A percentile compares a stretch with the other conserved stretches of the same genome.
Evolutionary conservation across 1,139 yeast species (phyloP).

Genomic region (Lizanozyma gosingica): DNA sequence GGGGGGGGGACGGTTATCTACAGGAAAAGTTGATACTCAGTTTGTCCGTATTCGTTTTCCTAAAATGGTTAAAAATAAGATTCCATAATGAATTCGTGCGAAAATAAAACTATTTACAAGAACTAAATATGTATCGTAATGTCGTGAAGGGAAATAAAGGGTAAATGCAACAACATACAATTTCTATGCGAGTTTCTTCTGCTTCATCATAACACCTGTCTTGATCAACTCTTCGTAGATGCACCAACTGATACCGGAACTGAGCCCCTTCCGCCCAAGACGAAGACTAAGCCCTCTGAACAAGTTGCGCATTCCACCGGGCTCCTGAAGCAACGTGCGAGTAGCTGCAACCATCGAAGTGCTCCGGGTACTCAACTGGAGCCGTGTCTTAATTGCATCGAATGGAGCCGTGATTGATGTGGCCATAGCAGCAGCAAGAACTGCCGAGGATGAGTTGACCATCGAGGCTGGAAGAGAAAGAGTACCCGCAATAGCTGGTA

Average conservation of each 20-base stretch:
- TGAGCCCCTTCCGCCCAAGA: constrained; percentile 73
- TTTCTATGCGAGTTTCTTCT: neutral
- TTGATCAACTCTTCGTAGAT: constrained; percentile 83
- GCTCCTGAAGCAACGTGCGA: constrained; percentile 32
- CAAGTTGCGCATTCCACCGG: constrained; percentile 52
- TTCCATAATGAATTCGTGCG: too few relatives aligned
- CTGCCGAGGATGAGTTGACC: constrained; percentile 64
- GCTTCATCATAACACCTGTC: constrained; percentile 1
- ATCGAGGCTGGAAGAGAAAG: constrained; percentile 35
- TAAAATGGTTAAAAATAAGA: too few relatives aligned
- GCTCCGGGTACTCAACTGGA: constrained; percentile 44
- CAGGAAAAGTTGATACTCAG: too few relatives aligned
- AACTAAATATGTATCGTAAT: too few relatives aligned
- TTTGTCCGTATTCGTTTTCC: too few relatives aligned
- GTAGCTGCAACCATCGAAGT: constrained; percentile 20
- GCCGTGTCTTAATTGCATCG: constrained; percentile 86
- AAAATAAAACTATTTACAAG: too few relatives aligned
- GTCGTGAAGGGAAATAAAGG: too few relatives aligned
- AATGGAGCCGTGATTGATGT: constrained; percentile 91
- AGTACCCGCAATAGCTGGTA: constrained; percentile 13
- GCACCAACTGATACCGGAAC: constrained; percentile 97
- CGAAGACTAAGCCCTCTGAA: constrained; percentile 82
- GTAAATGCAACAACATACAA: too few relatives aligned
- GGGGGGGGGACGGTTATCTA: too few relatives aligned
- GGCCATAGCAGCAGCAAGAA: constrained; percentile 67